Evolutionary conservation across 495 filamentous ascomycete species (phyloP).

Genomic region (Penicillium ucsense): DNA sequence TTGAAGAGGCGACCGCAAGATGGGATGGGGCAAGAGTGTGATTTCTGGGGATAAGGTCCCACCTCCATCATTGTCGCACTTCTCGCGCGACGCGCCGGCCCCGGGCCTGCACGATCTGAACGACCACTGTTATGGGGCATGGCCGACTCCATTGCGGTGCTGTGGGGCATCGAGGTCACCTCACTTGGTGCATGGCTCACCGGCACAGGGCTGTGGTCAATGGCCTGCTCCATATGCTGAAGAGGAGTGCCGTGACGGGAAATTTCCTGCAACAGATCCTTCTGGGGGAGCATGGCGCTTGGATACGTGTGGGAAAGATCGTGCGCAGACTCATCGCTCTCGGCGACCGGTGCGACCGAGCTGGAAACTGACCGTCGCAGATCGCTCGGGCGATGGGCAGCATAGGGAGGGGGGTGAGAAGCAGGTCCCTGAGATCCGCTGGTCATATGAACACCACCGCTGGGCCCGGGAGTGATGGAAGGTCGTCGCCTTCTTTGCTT

Average conservation of each 20-base stretch:
- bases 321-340: conserved; percentile 62
- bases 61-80: conserved; percentile 96
- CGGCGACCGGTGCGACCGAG: conserved; percentile 73
- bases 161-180: conserved; percentile 52
- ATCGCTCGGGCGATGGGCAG: conserved; percentile 70
- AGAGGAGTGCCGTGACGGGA: conserved; percentile 85
- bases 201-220: conserved; percentile 55
- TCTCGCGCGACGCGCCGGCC: conserved; percentile 78
- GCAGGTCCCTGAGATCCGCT: conserved; percentile 44
- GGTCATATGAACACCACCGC: conserved; percentile 49
- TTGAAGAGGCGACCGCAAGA: conserved; percentile 97
- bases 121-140: conserved; percentile 50
- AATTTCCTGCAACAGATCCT: conserved; percentile 68
- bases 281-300: conserved; percentile 59
- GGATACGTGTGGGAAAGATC: conserved; percentile 57
- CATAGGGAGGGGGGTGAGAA: conserved; percentile 34
- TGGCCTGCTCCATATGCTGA: conserved; percentile 67
- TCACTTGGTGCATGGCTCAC: conserved; percentile 58
- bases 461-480: conserved; percentile 71
- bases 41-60: conserved; percentile 93
- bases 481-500: conserved; percentile 92
- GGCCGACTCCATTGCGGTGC: conserved; percentile 47
- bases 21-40: conserved; percentile 97
- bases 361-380: conserved; percentile 84
- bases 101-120: conserved; percentile 53